These are phyloP conservation scores for Priceomyces melissophilus DNA, from an alignment of 805 yeast genomes.

Conservation along the genomic window DNA sequence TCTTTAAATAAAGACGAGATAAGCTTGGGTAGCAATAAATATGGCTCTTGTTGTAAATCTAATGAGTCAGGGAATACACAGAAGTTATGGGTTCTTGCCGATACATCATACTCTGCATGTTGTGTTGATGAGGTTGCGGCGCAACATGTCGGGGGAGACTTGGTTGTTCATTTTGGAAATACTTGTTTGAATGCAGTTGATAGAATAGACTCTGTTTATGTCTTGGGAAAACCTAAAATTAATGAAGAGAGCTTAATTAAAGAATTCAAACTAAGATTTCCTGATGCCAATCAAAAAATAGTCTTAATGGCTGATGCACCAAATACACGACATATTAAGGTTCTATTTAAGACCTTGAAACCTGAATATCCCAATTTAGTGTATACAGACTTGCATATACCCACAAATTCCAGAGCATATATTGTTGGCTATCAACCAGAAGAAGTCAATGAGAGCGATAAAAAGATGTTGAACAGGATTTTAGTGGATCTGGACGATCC, in stretches of 20 bases:
- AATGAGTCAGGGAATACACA: background rate
- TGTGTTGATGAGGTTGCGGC: conserved; percentile 98
- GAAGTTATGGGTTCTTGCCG: conserved; percentile 77
- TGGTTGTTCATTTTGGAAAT: conserved; percentile 91
- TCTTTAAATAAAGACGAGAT: background rate
- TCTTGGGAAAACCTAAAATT: conserved; percentile 67
- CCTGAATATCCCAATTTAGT: conserved; percentile 27
- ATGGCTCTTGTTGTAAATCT: conserved; percentile 5
- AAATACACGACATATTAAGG: conserved; percentile 44
- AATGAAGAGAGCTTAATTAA: conserved; percentile 38
- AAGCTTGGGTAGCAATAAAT: conserved; percentile 1
- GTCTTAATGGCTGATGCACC: conserved; percentile 77
- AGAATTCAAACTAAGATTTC: conserved; percentile 41
- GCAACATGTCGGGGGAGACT: conserved; percentile 81
- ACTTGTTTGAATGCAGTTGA: conserved; percentile 84
- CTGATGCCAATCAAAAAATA: conserved; percentile 39
- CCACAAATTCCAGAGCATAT: conserved; percentile 25
- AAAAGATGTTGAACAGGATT: conserved; percentile 15
- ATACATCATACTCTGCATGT: conserved; percentile 92
- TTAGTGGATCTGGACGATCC: conserved; percentile 19
- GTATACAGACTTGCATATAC: conserved; percentile 30
- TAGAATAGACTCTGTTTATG: conserved; percentile 70
- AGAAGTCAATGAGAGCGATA: background rate
- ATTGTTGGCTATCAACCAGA: conserved; percentile 42
- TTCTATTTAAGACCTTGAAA: conserved; percentile 33